Conservation (phyloP, 1,139 yeast species). For the Saccharomyces hybrid region DNA sequence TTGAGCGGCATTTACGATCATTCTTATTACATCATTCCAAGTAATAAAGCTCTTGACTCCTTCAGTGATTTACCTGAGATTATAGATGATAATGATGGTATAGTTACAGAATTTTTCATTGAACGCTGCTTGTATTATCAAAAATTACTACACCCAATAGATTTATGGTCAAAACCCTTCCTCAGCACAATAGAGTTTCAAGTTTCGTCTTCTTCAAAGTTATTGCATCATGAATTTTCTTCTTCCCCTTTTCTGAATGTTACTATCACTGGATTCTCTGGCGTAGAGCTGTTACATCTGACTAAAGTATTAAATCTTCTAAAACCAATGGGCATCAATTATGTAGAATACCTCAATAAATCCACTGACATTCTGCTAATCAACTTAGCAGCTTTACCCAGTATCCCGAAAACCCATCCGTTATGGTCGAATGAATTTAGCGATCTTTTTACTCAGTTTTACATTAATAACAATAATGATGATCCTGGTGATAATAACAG, state of each 20-base stretch:
- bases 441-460: constrained; percentile 20
- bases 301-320: constrained; percentile 52
- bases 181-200: constrained; percentile 35
- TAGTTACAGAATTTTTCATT: constrained; percentile 76
- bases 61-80: constrained; percentile 3
- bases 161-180: constrained; percentile 70
- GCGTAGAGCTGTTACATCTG: constrained; percentile 72
- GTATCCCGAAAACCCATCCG: constrained; percentile 28
- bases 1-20: neutral
- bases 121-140: constrained; percentile 70
- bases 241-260: constrained; percentile 37
- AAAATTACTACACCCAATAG: constrained; percentile 39
- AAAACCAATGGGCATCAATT: constrained; percentile 40
- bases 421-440: constrained; percentile 29
- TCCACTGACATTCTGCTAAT: constrained; percentile 58
- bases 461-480: constrained; percentile 4
- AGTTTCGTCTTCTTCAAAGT: constrained; percentile 13
- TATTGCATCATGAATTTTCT: constrained; percentile 14
- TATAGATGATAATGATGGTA: neutral
- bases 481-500: neutral
- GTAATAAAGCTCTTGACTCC: constrained; percentile 14
- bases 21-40: constrained; percentile 18
- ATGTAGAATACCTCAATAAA: constrained; percentile 46
- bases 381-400: constrained; percentile 40
- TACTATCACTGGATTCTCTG: constrained; percentile 74